Evolutionary conservation across 73 alveolate genomes (phyloP).

Genomic region (Diophrys appendiculata): DNA sequence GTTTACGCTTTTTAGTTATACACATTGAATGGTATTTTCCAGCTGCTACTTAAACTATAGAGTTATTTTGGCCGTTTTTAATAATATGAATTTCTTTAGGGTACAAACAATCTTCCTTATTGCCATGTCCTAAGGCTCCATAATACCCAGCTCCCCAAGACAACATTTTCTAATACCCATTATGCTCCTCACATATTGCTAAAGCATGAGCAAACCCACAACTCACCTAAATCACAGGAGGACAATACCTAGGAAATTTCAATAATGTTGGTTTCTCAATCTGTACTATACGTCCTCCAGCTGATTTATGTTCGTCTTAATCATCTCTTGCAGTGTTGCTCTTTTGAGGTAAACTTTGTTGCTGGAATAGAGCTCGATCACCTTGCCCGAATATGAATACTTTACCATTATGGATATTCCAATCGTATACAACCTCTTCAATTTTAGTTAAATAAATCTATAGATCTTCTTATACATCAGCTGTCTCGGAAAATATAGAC

Average conservation of each 20-base stretch:
- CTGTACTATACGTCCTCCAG: no score
- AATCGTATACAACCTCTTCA: no score
- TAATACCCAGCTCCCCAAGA: slow-evolving; percentile 73
- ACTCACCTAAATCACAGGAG: slow-evolving; percentile 60
- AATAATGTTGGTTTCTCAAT: slow-evolving; percentile 35
- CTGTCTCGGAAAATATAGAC: no score
- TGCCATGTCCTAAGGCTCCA: slow-evolving; percentile 59
- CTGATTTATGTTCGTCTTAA: no score
- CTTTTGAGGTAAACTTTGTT: no score
- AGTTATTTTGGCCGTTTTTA: slow-evolving; percentile 47
- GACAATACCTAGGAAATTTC: slow-evolving; percentile 31
- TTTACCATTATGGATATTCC: no score
- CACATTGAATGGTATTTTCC: slow-evolving; percentile 87
- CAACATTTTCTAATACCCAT: slow-evolving; percentile 52
- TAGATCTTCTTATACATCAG: no score
- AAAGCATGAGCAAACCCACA: slow-evolving; percentile 83
- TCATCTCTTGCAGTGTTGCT: no score
- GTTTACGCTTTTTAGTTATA: slow-evolving; percentile 62
- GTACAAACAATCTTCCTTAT: slow-evolving; percentile 28
- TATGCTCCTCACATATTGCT: slow-evolving; percentile 69
- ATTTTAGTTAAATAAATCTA: no score
- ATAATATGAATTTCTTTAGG: slow-evolving; percentile 24
- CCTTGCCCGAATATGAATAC: no score
- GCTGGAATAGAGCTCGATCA: no score
- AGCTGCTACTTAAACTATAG: slow-evolving; percentile 60